Evolutionary conservation across 140 eudicot genomes (phyloP), one percentile per base, ranked within the genome.

Genomic region (Flaveria floridana): DNA sequence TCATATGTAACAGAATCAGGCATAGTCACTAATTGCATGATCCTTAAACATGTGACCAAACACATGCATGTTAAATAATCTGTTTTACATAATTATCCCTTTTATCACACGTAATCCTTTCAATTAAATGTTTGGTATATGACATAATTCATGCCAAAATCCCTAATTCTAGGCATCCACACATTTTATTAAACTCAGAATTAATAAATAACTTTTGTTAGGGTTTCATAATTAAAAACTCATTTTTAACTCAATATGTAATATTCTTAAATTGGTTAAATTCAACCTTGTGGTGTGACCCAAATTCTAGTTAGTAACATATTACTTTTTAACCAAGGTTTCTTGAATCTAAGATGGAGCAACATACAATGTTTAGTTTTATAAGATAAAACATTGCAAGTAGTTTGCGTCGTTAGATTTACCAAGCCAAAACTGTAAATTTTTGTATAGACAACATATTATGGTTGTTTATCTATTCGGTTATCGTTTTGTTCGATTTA

Each of bases 11-110:
- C 89, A 82, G 81, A 86, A 84, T 86, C 81, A 72, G 92, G 92
- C 88, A 85, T 83, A 76, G 88, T 86, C 87, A 82, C 92, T 80
- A 76, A 80, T 89, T 84, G 96, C 92, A 86, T 89, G 96, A 89
- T 77, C 82, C 83, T 80, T 74, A 84, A 74, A 76, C 87, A 80
- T 89, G 91, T 82, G 87, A 83, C 82, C 80, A 69, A 73, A 73
- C 84, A 76, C 86, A 80, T 75, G 76, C 74, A 80, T 75, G 80
- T 68, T 75, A 53, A 76, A 74, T 79, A 76, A 44, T 82, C 87
- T 65, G 91, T 88, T 86, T 71, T 67, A 86, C 85, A 82, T 84
- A 70, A 68, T 80, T 88, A 62, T 86, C 82, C 72, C 77, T 65
- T 48, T 52, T 42, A 68, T 78, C 77, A 59, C 81, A 84, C 91